A percentile compares a stretch with the other conserved stretches of the same genome.
These are phyloP conservation scores for Trypanosoma congolense DNA, from an alignment of 208 protist genomes.

Conservation along the genomic window DNA sequence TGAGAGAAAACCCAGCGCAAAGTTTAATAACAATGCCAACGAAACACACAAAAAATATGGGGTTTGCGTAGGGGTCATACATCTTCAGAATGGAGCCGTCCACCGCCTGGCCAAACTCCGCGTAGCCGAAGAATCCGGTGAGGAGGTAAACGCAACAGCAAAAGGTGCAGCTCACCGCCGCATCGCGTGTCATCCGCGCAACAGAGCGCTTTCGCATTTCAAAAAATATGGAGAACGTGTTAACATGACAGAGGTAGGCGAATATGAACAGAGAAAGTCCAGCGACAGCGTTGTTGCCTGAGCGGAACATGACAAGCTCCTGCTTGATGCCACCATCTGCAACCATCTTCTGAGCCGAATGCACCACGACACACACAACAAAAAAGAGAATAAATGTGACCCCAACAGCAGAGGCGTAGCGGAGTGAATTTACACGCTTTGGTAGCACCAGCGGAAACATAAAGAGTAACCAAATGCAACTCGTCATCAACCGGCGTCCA, in stretches of 20 bases:
- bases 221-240: slow-evolving; percentile 27
- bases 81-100: slow-evolving; percentile 27
- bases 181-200: slow-evolving; percentile 37
- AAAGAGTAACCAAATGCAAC: slow-evolving; percentile 42
- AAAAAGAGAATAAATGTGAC: slow-evolving; percentile 27
- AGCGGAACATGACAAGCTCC: slow-evolving; percentile 36
- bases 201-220: slow-evolving; percentile 34
- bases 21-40: slow-evolving; percentile 31
- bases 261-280: background rate
- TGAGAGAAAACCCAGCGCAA: slow-evolving; percentile 24
- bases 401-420: slow-evolving; percentile 59
- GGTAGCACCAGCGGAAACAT: slow-evolving; percentile 63
- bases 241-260: background rate
- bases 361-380: slow-evolving; percentile 38
- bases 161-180: slow-evolving; percentile 4
- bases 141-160: slow-evolving; percentile 28
- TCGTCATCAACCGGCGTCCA: slow-evolving; percentile 26
- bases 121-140: slow-evolving; percentile 31
- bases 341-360: slow-evolving; percentile 5
- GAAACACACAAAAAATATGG: slow-evolving; percentile 18
- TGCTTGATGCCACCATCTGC: slow-evolving; percentile 26
- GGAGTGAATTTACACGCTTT: slow-evolving; percentile 64
- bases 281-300: slow-evolving; percentile 9
- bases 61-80: slow-evolving; percentile 18
- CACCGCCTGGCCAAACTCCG: slow-evolving; percentile 19